Base-by-base conservation (phyloP, 306 rosid species). In the Fragaria nilgerrensis region DNA sequence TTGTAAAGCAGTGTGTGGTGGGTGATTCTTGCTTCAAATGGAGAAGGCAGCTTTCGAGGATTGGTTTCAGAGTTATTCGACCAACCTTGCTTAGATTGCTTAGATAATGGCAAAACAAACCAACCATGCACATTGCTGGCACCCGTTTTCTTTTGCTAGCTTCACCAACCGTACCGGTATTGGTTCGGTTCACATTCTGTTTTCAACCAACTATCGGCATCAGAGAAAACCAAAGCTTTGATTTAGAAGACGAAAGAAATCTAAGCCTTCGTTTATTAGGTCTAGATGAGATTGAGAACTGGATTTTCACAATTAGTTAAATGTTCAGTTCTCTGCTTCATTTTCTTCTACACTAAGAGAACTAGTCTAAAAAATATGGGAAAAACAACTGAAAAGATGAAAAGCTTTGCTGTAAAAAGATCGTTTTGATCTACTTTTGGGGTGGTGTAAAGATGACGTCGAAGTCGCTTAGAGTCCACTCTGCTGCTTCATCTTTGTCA, bases 391-490 rank as follows among this genome's bases (percentile, higher is more conserved):
- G 9, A 39, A 9, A 41, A 17, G 43, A 14, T 72, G 50, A 37
- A 41, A 23, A 37, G 13, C 17, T 8, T 59, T 16, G 47, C 68
- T 58, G 43, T 22, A 1, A 41, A 8, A 8, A 3, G 19, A 43
- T 16, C 0, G 12, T 25, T 41, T 27, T 59, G 27, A 74, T 53
- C 56, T 47, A 72, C 43, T 59, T 9, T 4, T 25, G 6, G 2
- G 34, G 27, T 5, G 70, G 70, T 3, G 84, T 86, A 79, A 78
- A 75, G 63, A 89, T 77, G 55, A 90, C 91, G 36, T 92, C 91
- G 67, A 89, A 89, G 70, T 85, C 87, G 55, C 87, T 86, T 20
- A 92, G 68, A 70, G 75, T 90, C 97, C 97, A 92, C 75, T 92
- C 96, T 75, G 94, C 97, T 5, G 83, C 87, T 86, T 88, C 93